These are phyloP conservation scores for Boehmeria nivea DNA, from an alignment of 306 rosid species.

Conservation along the genomic window DNA sequence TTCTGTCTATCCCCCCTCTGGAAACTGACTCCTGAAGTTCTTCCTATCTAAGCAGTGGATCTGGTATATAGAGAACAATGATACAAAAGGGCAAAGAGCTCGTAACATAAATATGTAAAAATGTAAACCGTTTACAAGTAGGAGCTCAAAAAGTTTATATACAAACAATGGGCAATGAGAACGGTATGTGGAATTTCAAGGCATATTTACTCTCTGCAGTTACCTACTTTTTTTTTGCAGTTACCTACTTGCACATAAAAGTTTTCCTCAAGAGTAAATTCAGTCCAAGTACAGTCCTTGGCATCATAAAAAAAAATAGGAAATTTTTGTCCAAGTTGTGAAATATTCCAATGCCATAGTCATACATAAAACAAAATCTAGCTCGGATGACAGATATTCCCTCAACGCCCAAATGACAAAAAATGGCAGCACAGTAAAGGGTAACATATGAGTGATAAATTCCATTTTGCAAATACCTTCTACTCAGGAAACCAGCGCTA, in stretches of 20 bases:
- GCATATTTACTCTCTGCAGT: neutral
- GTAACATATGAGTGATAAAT: too few species aligned
- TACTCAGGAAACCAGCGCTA: slow-evolving; percentile 28
- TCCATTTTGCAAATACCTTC: slow-evolving; percentile 25
- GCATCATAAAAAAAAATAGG: too few species aligned
- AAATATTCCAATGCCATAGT: slow-evolving; percentile 1
- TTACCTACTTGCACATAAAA: neutral
- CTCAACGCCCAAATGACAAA: neutral
- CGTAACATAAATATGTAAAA: too few species aligned
- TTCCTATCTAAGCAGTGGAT: slow-evolving; percentile 13
- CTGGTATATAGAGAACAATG: slow-evolving; percentile 12
- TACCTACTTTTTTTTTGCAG: neutral
- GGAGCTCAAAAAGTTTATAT: too few species aligned
- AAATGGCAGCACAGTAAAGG: too few species aligned
- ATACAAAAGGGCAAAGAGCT: too few species aligned
- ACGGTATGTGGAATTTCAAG: neutral
- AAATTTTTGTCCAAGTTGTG: neutral
- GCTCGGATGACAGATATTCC: neutral
- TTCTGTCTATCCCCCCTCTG: neutral
- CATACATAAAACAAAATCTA: neutral
- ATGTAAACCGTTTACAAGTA: too few species aligned
- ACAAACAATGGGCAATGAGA: neutral
- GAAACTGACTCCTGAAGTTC: slow-evolving; percentile 11
- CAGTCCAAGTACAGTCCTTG: too few species aligned
- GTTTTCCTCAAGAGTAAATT: neutral